phyloP scores from a whole-genome alignment of 495 filamentous ascomycete species.

The Polyplosphaeria fusca region DNA sequence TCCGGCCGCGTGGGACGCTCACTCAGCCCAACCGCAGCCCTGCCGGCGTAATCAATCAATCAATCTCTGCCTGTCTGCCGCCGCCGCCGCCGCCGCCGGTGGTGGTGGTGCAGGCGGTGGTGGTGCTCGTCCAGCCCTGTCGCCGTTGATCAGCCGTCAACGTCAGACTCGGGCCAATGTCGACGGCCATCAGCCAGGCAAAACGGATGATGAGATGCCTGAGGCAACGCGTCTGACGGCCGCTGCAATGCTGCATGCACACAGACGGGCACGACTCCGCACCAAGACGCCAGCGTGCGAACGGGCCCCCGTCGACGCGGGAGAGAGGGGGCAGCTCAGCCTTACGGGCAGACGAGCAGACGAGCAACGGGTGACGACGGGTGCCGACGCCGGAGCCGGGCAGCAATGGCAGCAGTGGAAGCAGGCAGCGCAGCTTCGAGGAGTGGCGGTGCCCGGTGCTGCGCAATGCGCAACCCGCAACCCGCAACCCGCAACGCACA shows the following conservation, averaged over 20 bases:
- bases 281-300: not conserved
- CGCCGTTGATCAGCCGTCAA: not conserved
- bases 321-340: no score
- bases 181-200: conserved; percentile 1
- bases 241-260: not conserved
- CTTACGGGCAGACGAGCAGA: no score
- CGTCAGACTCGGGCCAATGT: conserved; percentile 21
- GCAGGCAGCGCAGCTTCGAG: no score
- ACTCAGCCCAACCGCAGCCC: conserved; percentile 13
- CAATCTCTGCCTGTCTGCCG: not conserved
- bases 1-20: conserved; percentile 14
- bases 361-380: no score
- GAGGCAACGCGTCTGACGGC: conserved; percentile 5
- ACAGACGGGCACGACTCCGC: not conserved
- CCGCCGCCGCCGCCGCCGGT: not conserved
- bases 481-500: no score
- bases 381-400: no score
- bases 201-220: conserved; percentile 3
- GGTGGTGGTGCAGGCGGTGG: not conserved
- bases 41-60: conserved; percentile 4
- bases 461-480: no score
- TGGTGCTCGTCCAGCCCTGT: not conserved
- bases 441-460: no score
- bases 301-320: no score
- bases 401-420: no score